These are phyloP conservation scores for Bjerkandera adusta DNA, from an alignment of 1,284 basidiomycete species.

Conservation along the genomic window DNA sequence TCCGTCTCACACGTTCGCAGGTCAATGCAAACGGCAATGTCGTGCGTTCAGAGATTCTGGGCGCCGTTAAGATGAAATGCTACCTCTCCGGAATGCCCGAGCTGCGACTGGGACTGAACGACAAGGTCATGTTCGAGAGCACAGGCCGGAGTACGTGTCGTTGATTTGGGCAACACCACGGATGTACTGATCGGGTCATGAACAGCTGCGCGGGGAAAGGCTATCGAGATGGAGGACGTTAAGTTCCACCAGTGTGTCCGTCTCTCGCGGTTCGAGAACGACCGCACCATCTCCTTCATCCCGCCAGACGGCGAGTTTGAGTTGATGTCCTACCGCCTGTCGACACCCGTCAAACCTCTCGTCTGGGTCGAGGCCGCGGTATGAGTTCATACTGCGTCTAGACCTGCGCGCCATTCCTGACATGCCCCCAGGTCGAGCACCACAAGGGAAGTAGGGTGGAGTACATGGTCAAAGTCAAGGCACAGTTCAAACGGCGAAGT, in stretches of 20 bases:
- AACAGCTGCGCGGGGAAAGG: slow-evolving; percentile 92
- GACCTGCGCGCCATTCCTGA: not conserved
- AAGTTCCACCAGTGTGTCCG: slow-evolving; percentile 99
- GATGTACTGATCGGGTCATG: not conserved
- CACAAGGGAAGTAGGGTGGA: slow-evolving; percentile 94
- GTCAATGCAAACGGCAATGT: slow-evolving; percentile 98
- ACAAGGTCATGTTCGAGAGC: slow-evolving; percentile 99
- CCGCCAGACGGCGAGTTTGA: slow-evolving; percentile 99
- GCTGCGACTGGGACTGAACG: slow-evolving; percentile 92
- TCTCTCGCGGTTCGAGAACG: slow-evolving; percentile 98
- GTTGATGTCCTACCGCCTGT: slow-evolving; percentile 95
- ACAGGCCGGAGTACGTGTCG: slow-evolving; percentile 83
- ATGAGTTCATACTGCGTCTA: slow-evolving; percentile 6
- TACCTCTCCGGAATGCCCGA: slow-evolving; percentile 99
- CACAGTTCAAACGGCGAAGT: slow-evolving; percentile 96
- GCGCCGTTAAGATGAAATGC: slow-evolving; percentile 99
- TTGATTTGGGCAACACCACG: not conserved
- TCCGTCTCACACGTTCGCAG: slow-evolving; percentile 36
- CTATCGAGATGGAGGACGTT: slow-evolving; percentile 99
- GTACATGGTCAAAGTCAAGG: slow-evolving; percentile 98
- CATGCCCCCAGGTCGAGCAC: slow-evolving; percentile 54
- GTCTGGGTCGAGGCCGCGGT: slow-evolving; percentile 98
- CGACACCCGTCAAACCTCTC: slow-evolving; percentile 95
- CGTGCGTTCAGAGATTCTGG: slow-evolving; percentile 95
- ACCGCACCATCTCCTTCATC: slow-evolving; percentile 98